phyloP scores from a whole-genome alignment of 1,284 basidiomycete species.

The Anthracocystis setariae region DNA sequence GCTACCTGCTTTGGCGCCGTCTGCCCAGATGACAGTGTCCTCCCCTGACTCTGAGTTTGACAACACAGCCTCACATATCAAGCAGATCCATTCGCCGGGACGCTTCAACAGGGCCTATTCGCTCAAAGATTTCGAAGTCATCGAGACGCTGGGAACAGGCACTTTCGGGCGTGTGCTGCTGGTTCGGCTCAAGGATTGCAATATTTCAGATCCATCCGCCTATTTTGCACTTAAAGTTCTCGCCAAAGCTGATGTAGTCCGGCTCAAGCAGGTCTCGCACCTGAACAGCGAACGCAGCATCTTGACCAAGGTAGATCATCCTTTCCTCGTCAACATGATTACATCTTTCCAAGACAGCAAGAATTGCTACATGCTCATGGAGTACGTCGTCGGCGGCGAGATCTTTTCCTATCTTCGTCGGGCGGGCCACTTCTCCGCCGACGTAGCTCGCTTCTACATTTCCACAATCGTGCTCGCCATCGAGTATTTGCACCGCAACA shows the following conservation, averaged over 20 bases:
- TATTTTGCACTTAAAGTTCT: slow-evolving; percentile 73
- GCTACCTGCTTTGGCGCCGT: too few relatives aligned
- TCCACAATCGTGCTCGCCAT: slow-evolving; percentile 71
- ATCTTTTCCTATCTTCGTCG: slow-evolving; percentile 71
- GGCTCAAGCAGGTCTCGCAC: slow-evolving; percentile 73
- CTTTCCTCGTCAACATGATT: slow-evolving; percentile 62
- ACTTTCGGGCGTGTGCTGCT: slow-evolving; percentile 62
- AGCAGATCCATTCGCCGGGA: neutral
- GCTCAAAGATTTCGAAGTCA: slow-evolving; percentile 50
- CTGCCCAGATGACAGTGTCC: too few relatives aligned
- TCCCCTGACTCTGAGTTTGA: neutral
- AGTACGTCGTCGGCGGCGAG: slow-evolving; percentile 72
- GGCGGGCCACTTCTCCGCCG: slow-evolving; percentile 69
- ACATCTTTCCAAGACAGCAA: slow-evolving; percentile 69
- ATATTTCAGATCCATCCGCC: slow-evolving; percentile 23
- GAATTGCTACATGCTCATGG: slow-evolving; percentile 72
- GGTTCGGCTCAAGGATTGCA: slow-evolving; percentile 38
- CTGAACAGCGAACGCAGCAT: slow-evolving; percentile 72
- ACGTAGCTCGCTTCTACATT: slow-evolving; percentile 72
- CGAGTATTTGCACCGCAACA: slow-evolving; percentile 59
- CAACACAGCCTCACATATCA: neutral
- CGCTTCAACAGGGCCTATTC: slow-evolving; percentile 8
- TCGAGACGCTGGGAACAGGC: slow-evolving; percentile 57
- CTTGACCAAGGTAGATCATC: slow-evolving; percentile 62
- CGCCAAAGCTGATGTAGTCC: slow-evolving; percentile 71